A percentile compares a stretch with the other conserved stretches of the same genome.
Conservation (phyloP, 345 rosid genomes). For the Chamaenerion angustifolium region DNA sequence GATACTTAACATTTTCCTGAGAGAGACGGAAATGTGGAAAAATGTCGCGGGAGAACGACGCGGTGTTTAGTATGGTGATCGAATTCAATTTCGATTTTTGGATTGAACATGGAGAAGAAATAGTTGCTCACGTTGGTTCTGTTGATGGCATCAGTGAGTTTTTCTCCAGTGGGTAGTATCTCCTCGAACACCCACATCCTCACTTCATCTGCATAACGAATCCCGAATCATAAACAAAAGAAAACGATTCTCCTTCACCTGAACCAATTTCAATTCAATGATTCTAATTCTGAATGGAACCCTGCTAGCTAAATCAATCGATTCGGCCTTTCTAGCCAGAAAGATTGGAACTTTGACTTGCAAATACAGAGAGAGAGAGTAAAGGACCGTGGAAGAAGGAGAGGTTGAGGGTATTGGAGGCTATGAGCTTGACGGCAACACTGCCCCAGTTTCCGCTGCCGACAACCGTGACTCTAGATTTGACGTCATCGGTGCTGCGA, state of each 20-base stretch:
- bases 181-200: constrained; percentile 98
- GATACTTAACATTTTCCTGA: constrained; percentile 84
- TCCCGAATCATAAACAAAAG: not conserved
- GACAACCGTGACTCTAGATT: constrained; percentile 64
- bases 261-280: too few species aligned
- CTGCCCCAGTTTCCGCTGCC: constrained; percentile 99
- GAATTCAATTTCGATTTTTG: too few species aligned
- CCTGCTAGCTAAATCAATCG: too few species aligned
- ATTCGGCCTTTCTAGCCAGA: too few species aligned
- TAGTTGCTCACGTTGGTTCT: constrained; percentile 45
- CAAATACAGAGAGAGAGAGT: not conserved
- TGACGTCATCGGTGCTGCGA: not conserved
- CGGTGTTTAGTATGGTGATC: too few species aligned
- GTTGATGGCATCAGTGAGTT: constrained; percentile 80
- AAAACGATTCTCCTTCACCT: not conserved
- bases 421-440: constrained; percentile 93
- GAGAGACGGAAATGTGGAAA: not conserved
- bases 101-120: too few species aligned
- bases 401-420: constrained; percentile 66
- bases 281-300: too few species aligned
- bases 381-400: constrained; percentile 55
- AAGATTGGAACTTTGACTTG: too few species aligned
- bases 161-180: constrained; percentile 72
- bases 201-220: constrained; percentile 62
- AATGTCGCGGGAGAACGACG: too few species aligned